These are phyloP conservation scores for Coelastrella sp. DNA, from an alignment of 139 green algal species.

Conservation along the genomic window DNA sequence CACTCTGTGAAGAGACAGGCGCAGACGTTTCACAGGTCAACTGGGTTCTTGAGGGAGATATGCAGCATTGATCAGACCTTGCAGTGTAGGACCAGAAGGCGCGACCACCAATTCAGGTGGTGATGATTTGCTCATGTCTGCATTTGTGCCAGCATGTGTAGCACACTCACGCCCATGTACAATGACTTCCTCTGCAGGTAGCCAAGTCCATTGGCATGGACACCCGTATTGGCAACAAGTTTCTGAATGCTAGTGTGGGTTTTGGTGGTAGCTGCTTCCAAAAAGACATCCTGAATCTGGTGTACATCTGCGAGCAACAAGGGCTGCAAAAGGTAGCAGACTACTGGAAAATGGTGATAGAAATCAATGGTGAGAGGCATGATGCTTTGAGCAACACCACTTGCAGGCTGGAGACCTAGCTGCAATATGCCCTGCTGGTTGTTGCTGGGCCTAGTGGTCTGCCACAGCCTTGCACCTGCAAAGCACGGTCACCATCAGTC, in stretches of 20 bases:
- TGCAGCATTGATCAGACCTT: not conserved
- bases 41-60: not conserved
- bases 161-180: too few relatives aligned
- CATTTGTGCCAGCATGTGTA: too few relatives aligned
- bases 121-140: too few relatives aligned
- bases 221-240: slow-evolving; percentile 96
- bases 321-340: slow-evolving; percentile 91
- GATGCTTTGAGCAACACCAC: not conserved
- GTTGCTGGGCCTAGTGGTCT: too few relatives aligned
- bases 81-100: not conserved
- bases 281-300: slow-evolving; percentile 99
- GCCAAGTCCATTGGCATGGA: slow-evolving; percentile 94
- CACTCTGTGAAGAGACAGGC: slow-evolving; percentile 96
- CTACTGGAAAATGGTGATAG: slow-evolving; percentile 36
- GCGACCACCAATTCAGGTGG: too few relatives aligned
- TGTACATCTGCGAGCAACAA: slow-evolving; percentile 97
- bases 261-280: slow-evolving; percentile 99
- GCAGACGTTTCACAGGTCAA: slow-evolving; percentile 92
- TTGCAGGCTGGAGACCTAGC: not conserved
- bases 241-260: slow-evolving; percentile 96
- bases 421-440: too few relatives aligned
- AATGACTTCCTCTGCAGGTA: slow-evolving; percentile 73
- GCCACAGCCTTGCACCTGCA: too few relatives aligned
- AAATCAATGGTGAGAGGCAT: not conserved
- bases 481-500: too few relatives aligned